A percentile compares a stretch with the other conserved stretches of the same genome.
Evolutionary conservation across 2,329 filamentous ascomycete genomes (phyloP).

Genomic region (Hymenoscyphus salicellus): DNA sequence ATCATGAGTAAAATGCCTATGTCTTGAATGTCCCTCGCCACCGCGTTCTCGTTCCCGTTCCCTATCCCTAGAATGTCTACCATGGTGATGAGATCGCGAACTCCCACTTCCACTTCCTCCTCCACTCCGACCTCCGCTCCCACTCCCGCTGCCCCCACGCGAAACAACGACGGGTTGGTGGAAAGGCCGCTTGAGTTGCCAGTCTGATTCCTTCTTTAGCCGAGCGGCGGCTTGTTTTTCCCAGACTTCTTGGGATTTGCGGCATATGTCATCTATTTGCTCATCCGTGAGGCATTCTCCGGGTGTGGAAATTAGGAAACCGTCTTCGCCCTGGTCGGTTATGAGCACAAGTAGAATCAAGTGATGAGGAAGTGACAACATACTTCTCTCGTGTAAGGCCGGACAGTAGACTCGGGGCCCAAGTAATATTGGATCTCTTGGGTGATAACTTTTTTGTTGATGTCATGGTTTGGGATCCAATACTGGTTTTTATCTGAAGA

Average conservation of each 20-base stretch:
- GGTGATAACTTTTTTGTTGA: conserved; percentile 59
- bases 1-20: not conserved
- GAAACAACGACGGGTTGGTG: conserved; percentile 55
- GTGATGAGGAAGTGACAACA: conserved; percentile 32
- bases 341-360: conserved; percentile 12
- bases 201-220: conserved; percentile 43
- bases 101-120: not conserved
- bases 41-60: not conserved
- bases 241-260: conserved; percentile 58
- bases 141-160: conserved; percentile 36
- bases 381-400: conserved; percentile 56
- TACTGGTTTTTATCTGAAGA: conserved; percentile 47
- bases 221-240: conserved; percentile 54
- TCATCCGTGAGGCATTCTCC: conserved; percentile 59
- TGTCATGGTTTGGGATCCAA: conserved; percentile 59
- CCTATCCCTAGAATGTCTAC: not conserved
- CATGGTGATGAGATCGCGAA: conserved; percentile 1
- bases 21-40: not conserved
- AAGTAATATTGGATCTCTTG: conserved; percentile 57
- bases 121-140: not conserved
- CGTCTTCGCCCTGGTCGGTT: conserved; percentile 53
- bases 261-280: conserved; percentile 62
- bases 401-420: conserved; percentile 55
- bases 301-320: conserved; percentile 57
- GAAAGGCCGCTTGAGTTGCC: conserved; percentile 53